Percentiles rank a stretch among this genome's conserved stretches.
Conservation (phyloP, 805 yeast species). For the Hermanozyma aechmeae region DNA sequence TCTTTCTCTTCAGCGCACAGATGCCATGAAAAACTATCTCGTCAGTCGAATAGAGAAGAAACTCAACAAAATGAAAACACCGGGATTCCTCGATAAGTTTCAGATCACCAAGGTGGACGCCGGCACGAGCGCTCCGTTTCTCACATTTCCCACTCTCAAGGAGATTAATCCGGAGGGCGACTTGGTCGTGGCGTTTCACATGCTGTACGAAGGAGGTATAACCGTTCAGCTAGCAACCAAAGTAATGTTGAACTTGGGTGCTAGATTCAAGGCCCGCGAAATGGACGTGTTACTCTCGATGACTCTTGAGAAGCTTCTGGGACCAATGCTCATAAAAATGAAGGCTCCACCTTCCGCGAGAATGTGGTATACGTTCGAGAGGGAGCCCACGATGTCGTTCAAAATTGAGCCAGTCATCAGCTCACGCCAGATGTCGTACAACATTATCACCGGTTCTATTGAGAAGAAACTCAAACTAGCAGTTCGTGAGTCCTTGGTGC, state of each 20-base stretch:
- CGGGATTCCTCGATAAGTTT: slow-evolving; percentile 82
- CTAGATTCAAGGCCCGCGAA: slow-evolving; percentile 65
- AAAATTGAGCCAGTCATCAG: slow-evolving; percentile 88
- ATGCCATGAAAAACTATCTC: slow-evolving; percentile 48
- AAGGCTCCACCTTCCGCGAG: slow-evolving; percentile 90
- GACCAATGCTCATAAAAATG: slow-evolving; percentile 57
- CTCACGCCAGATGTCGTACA: slow-evolving; percentile 69
- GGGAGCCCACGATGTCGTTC: slow-evolving; percentile 67
- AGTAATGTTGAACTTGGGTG: slow-evolving; percentile 64
- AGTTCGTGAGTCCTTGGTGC: slow-evolving; percentile 67
- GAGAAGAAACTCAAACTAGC: slow-evolving; percentile 73
- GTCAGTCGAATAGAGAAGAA: slow-evolving; percentile 57
- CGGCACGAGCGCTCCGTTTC: slow-evolving; percentile 73
- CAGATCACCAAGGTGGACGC: slow-evolving; percentile 61
- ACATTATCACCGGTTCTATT: slow-evolving; percentile 70
- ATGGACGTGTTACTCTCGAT: slow-evolving; percentile 67
- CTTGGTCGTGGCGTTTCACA: slow-evolving; percentile 47
- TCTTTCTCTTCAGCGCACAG: slow-evolving; percentile 66
- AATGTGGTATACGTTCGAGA: slow-evolving; percentile 81
- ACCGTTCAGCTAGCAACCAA: slow-evolving; percentile 74
- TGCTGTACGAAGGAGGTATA: slow-evolving; percentile 69
- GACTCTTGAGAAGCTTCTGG: slow-evolving; percentile 58
- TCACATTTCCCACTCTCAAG: slow-evolving; percentile 62
- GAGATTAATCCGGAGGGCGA: slow-evolving; percentile 77
- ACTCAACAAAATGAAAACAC: slow-evolving; percentile 69